These are phyloP conservation scores for Pseudocercospora eumusae DNA, from an alignment of 2,329 filamentous ascomycete genomes.

Conservation along the genomic window DNA sequence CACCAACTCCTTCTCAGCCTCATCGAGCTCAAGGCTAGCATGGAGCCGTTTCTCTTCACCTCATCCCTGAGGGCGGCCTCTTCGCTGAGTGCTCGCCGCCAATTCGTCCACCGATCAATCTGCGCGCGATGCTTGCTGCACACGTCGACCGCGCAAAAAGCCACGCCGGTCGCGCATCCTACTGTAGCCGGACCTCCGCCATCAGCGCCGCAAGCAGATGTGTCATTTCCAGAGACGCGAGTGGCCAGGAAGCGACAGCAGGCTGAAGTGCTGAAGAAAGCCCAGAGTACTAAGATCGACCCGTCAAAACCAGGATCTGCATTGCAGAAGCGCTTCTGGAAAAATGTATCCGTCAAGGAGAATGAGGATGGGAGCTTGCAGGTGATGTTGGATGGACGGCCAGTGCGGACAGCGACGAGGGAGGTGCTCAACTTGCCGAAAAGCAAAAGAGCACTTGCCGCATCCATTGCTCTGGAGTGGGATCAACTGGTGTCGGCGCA, in stretches of 20 bases:
- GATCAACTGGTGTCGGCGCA: constrained; percentile 78
- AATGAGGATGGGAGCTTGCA: constrained; percentile 60
- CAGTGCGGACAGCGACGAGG: constrained; percentile 76
- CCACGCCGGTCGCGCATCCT: constrained; percentile 58
- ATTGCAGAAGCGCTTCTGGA: constrained; percentile 81
- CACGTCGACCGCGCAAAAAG: constrained; percentile 47
- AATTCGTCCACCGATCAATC: constrained; percentile 17
- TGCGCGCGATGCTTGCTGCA: constrained; percentile 47
- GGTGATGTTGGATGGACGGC: constrained; percentile 74
- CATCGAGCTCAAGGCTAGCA: constrained; percentile 14
- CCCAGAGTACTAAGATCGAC: constrained; percentile 46
- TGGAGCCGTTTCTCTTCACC: constrained; percentile 26
- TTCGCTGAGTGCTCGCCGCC: constrained; percentile 38
- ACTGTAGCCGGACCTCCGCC: constrained; percentile 63
- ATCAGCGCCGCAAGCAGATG: constrained; percentile 54
- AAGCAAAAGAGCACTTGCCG: constrained; percentile 77
- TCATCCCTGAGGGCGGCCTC: constrained; percentile 34
- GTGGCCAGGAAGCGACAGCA: constrained; percentile 54
- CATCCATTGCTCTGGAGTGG: constrained; percentile 90
- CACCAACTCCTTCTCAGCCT: constrained; percentile 1
- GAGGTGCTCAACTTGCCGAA: constrained; percentile 69
- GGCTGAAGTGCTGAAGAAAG: constrained; percentile 51
- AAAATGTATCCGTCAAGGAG: constrained; percentile 71
- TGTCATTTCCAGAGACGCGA: constrained; percentile 51
- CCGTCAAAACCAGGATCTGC: constrained; percentile 51